Evolutionary conservation across 345 rosid genomes (phyloP), one percentile per base, ranked within the genome.

Genomic region (Moringa oleifera): DNA sequence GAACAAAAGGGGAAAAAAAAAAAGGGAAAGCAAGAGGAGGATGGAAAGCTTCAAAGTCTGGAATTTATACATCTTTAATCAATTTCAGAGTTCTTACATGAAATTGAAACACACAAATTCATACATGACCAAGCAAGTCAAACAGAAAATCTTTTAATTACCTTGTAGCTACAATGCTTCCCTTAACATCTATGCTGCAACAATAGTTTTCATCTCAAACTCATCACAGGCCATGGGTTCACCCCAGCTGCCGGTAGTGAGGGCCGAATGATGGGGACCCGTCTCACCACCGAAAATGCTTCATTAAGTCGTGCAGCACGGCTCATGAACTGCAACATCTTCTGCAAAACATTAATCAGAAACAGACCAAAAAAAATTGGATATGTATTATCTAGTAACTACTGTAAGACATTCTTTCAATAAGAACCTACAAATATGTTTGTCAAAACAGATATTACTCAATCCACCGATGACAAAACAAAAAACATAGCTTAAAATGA

Each of bases 211-310:
- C 58, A 93, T 76, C 95, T 78, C 77, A 88, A 65, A 68, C 83
- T 80, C 95, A 88, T 76, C 74, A 80, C 85, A 51, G 97, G 89
- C 97, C 95, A 94, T 25, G 89, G 78, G 70, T 85, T 81, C 64
- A 80, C 73, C 31, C 83, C 89, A 45, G 84, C 62, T 18, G 82
- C 71, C 0, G 95, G 95, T 15, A 90, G 73, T 50, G 90, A 66
- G 49, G 99, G 95, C 24, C 96, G 78, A 24, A 80, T 78, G 12
- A 86, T 75, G 1, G 97, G 97, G 61, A 88, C 90, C 41, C 96
- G 83, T 74, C 79, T 83, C 77, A 81, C 90, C 52, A 81, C 88
- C 2, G 96, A 88, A 68, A 90, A 90, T 0, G 99, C 97, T 69
- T 94, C 95, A 5, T 90, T 88, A 47, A 89, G 88, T 57, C 88